phyloP scores from a whole-genome alignment of 1,139 yeast genomes.

The Wickerhamomyces sp. region DNA sequence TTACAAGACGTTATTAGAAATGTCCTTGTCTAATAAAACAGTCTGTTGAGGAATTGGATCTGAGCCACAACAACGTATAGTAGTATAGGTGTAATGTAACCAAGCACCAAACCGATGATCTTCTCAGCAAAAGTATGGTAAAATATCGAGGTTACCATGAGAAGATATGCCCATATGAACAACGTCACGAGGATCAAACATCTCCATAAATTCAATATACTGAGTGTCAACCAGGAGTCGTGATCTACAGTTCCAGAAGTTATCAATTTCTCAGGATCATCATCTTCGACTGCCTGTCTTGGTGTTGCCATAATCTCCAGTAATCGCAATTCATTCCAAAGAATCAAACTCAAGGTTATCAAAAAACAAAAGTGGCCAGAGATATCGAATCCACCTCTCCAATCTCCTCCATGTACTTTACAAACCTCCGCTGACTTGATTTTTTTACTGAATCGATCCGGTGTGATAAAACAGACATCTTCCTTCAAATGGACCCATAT shows the following conservation, averaged over 20 bases:
- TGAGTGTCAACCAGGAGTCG: slow-evolving; percentile 4
- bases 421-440: slow-evolving; percentile 18
- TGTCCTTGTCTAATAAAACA: slow-evolving; percentile 9
- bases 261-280: slow-evolving; percentile 13
- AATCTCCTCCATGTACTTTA: slow-evolving; percentile 30
- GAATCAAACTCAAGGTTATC: slow-evolving; percentile 41
- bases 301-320: not conserved
- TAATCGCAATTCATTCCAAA: slow-evolving; percentile 32
- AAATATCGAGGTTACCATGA: slow-evolving; percentile 49
- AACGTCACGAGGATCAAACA: slow-evolving; percentile 18
- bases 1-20: slow-evolving; percentile 15
- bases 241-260: not conserved
- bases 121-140: slow-evolving; percentile 60
- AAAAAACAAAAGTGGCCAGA: slow-evolving; percentile 62
- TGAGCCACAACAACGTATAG: slow-evolving; percentile 27
- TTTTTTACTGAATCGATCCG: slow-evolving; percentile 8
- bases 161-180: slow-evolving; percentile 40
- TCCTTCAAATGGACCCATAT: slow-evolving; percentile 16
- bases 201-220: slow-evolving; percentile 5
- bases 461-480: slow-evolving; percentile 12
- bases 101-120: slow-evolving; percentile 44
- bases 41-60: slow-evolving; percentile 9
- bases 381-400: slow-evolving; percentile 57
- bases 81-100: slow-evolving; percentile 36
- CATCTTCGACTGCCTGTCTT: slow-evolving; percentile 1